Evolutionary conservation across 2,329 filamentous ascomycete genomes (phyloP).

Genomic region (Ceratocystis albifundus): DNA sequence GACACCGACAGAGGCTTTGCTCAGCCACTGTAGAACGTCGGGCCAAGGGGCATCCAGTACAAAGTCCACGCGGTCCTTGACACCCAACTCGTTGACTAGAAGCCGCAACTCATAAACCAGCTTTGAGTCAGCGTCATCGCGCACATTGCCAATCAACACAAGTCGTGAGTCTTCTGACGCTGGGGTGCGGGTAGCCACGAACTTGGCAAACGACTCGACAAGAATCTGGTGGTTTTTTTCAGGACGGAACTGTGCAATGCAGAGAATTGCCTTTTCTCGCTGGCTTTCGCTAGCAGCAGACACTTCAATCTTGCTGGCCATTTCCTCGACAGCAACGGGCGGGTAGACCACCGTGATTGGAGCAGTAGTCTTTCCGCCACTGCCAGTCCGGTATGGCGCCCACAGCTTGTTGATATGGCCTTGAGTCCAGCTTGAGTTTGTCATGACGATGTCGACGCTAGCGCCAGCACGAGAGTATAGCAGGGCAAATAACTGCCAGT

Average conservation of each 20-base stretch:
- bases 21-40: constrained; percentile 68
- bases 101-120: constrained; percentile 79
- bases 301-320: constrained; percentile 63
- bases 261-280: constrained; percentile 65
- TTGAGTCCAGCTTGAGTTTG: constrained; percentile 92
- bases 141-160: constrained; percentile 83
- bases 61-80: constrained; percentile 77
- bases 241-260: constrained; percentile 93
- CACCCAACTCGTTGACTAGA: constrained; percentile 71
- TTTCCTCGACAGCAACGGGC: constrained; percentile 77
- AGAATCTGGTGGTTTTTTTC: constrained; percentile 94
- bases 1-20: constrained; percentile 68
- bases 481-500: constrained; percentile 77
- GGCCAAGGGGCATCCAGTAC: constrained; percentile 84
- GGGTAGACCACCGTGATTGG: constrained; percentile 74
- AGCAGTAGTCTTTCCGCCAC: constrained; percentile 32
- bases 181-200: constrained; percentile 46
- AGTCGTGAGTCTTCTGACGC: constrained; percentile 51
- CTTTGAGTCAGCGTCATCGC: constrained; percentile 68
- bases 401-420: constrained; percentile 70
- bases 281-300: constrained; percentile 54
- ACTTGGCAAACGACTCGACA: constrained; percentile 69
- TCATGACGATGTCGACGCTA: constrained; percentile 87
- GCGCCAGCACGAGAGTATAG: constrained; percentile 75
- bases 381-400: constrained; percentile 45